Evolutionary conservation across 2,329 filamentous ascomycete genomes (phyloP).

Genomic region (Colletotrichum higginsianum): DNA sequence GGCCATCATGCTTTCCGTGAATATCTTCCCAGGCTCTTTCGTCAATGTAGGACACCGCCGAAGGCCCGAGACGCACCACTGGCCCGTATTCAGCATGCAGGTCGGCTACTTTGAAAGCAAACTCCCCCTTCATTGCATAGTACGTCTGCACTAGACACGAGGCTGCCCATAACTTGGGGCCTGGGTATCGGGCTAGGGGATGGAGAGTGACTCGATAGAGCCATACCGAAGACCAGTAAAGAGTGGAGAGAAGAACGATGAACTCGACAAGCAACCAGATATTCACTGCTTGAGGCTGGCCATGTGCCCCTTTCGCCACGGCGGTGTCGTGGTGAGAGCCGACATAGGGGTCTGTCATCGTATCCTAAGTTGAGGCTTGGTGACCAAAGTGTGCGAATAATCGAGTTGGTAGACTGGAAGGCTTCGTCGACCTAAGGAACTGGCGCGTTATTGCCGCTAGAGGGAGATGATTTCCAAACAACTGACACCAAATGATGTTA

Average conservation of each 20-base stretch:
- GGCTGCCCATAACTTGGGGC: conserved; percentile 51
- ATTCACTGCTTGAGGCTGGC: too few species aligned
- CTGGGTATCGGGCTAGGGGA: conserved; percentile 50
- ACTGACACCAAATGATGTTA: too few species aligned
- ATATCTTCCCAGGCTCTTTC: conserved; percentile 24
- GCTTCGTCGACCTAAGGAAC: too few species aligned
- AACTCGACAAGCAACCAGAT: background rate
- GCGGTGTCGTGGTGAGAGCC: too few species aligned
- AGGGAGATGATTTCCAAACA: too few species aligned
- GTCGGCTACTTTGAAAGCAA: conserved; percentile 18
- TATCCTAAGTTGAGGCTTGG: too few species aligned
- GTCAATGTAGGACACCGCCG: conserved; percentile 20
- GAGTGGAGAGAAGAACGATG: background rate
- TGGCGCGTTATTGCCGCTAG: too few species aligned
- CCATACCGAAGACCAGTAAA: conserved; percentile 12
- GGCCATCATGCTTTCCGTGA: conserved; percentile 13
- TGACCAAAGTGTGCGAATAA: too few species aligned
- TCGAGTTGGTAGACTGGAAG: too few species aligned
- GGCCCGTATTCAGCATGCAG: conserved; percentile 11
- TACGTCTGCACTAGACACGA: conserved; percentile 40
- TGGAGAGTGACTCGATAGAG: conserved; percentile 35
- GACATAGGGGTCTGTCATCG: too few species aligned
- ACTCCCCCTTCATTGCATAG: conserved; percentile 13
- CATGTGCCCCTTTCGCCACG: too few species aligned
- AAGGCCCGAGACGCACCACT: conserved; percentile 12